phyloP scores from a whole-genome alignment of 768 basidiomycete species.

The Termitomyces sp. region DNA sequence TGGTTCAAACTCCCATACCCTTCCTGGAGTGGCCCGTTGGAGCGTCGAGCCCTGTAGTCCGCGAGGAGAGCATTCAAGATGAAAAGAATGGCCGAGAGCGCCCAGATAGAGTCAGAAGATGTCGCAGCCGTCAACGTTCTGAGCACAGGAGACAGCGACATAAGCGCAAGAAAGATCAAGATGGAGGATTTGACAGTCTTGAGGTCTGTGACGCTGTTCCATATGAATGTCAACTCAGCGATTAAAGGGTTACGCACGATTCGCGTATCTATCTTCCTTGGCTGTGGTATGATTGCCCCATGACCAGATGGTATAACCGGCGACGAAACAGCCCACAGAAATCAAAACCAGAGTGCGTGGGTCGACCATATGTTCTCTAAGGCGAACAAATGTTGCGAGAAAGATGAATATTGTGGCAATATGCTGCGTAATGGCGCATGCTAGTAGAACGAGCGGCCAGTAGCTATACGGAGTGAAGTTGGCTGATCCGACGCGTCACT shows the following conservation, averaged over 20 bases:
- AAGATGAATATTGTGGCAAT: conserved; percentile 79
- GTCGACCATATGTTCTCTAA: conserved; percentile 62
- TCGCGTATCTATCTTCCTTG: conserved; percentile 11
- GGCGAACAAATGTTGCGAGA: conserved; percentile 71
- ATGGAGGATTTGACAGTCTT: conserved; percentile 78
- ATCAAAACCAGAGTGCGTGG: conserved; percentile 66
- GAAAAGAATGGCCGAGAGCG: conserved; percentile 83
- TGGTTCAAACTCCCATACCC: conserved; percentile 38
- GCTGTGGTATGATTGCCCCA: conserved; percentile 34
- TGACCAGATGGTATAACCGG: conserved; percentile 65
- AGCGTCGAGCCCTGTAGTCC: conserved; percentile 64
- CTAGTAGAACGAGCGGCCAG: conserved; percentile 63
- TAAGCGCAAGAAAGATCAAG: conserved; percentile 82
- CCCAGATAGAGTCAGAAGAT: conserved; percentile 97
- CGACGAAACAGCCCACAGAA: conserved; percentile 55
- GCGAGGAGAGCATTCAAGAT: conserved; percentile 77
- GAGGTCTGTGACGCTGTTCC: conserved; percentile 42
- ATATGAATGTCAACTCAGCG: not conserved
- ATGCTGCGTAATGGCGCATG: conserved; percentile 82
- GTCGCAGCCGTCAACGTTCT: conserved; percentile 92
- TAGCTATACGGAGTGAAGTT: conserved; percentile 81
- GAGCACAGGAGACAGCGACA: conserved; percentile 88
- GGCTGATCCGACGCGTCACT: conserved; percentile 39
- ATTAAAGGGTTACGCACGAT: conserved; percentile 12
- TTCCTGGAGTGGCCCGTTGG: conserved; percentile 47